Conservation (phyloP, 345 rosid species). For the Eucalyptus tenuipes region DNA sequence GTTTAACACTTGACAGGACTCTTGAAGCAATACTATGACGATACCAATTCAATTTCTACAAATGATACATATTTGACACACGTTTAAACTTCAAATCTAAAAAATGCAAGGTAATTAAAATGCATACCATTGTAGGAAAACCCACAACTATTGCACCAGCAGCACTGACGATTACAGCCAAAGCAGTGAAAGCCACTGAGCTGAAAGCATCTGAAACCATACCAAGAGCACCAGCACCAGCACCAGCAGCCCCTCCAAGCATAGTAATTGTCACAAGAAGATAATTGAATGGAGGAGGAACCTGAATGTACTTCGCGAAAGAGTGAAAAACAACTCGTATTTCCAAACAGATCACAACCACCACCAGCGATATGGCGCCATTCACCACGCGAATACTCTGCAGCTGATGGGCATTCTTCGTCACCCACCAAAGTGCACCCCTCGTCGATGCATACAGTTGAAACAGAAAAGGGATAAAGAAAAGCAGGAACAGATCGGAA, state of each 20-base stretch:
- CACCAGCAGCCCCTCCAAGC: slow-evolving; percentile 96
- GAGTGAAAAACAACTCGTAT: slow-evolving; percentile 91
- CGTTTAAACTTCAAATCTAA: background rate
- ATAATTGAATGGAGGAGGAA: slow-evolving; percentile 83
- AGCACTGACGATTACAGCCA: slow-evolving; percentile 82
- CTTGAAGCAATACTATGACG: background rate
- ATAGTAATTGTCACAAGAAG: slow-evolving; percentile 71
- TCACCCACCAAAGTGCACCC: slow-evolving; percentile 96
- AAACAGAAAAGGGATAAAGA: slow-evolving; percentile 83
- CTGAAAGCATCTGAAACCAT: slow-evolving; percentile 79
- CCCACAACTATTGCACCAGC: slow-evolving; percentile 94
- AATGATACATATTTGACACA: background rate
- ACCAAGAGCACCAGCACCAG: slow-evolving; percentile 79
- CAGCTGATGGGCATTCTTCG: slow-evolving; percentile 54
- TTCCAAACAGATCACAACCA: slow-evolving; percentile 85
- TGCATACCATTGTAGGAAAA: slow-evolving; percentile 73
- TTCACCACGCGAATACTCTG: slow-evolving; percentile 76
- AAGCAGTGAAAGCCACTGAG: slow-evolving; percentile 56
- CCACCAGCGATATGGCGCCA: slow-evolving; percentile 83
- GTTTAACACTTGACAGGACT: background rate
- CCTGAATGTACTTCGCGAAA: slow-evolving; percentile 91
- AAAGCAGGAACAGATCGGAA: slow-evolving; percentile 67
- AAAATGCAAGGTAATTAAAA: background rate
- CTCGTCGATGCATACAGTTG: slow-evolving; percentile 86
- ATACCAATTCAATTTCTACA: background rate